Conservation (phyloP, 164 flowering plant genomes). For the Sedum album region DNA sequence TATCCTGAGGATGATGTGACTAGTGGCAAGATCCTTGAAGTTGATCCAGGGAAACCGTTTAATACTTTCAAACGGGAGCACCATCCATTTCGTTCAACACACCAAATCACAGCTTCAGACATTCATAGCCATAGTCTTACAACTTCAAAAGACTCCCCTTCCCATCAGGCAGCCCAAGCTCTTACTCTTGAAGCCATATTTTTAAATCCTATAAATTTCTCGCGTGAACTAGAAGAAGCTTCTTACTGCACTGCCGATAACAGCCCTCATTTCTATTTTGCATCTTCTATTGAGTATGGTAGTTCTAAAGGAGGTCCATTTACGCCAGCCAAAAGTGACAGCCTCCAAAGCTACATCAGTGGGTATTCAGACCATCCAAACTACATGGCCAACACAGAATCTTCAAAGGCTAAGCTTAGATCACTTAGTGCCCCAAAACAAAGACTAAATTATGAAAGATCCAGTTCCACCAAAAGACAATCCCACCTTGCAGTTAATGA, state of each 20-base stretch:
- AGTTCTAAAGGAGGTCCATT: not conserved
- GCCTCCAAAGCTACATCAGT: conserved; percentile 32
- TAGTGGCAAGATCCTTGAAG: conserved; percentile 32
- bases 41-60: conserved; percentile 28
- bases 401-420: conserved; percentile 63
- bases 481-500: not conserved
- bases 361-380: conserved; percentile 50
- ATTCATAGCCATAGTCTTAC: conserved; percentile 25
- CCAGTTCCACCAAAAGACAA: conserved; percentile 26
- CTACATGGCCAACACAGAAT: conserved; percentile 82
- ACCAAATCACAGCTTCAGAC: conserved; percentile 18
- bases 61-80: conserved; percentile 21
- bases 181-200: not conserved
- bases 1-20: conserved; percentile 22
- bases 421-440: conserved; percentile 85
- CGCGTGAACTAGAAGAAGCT: too few species aligned
- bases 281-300: conserved; percentile 7
- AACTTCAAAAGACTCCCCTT: conserved; percentile 28
- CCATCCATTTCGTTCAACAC: conserved; percentile 22
- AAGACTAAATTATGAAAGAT: conserved; percentile 49
- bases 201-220: too few species aligned
- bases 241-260: too few species aligned
- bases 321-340: not conserved
- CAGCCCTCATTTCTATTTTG: too few species aligned
- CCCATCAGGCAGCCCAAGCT: conserved; percentile 24